Base-by-base conservation (phyloP, 345 rosid species). In the Hibiscus syriacus region DNA sequence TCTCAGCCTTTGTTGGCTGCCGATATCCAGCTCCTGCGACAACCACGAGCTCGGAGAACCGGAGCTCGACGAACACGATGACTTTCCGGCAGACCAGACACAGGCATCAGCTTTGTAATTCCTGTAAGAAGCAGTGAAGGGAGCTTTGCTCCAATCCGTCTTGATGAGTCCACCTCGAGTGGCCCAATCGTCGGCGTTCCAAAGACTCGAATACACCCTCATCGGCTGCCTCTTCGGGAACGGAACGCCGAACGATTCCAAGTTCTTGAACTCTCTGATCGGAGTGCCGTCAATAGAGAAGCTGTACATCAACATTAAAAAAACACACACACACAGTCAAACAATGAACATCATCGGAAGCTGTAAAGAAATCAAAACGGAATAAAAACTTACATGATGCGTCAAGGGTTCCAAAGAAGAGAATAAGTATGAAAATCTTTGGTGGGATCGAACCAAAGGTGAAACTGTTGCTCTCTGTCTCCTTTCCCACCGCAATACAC, bases 151-250 rank as follows among this genome's bases (percentile, higher is more conserved):
- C 84, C 88, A 87, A 52, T 89, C 89, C 0, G 70, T 85, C 78
- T 89, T 89, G 13, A 87, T 77, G 0, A 79, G 77, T 0, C 96
- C 92, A n/a, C 90, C 90, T 56, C 90, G 78, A 0, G 96, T 89
- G 2, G 89, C 89, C 96, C 92, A 89, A 48, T 87, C 84, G 63
- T 89, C 92, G 16, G 80, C 90, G 62, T 87, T 85, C 90, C 92
- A 85, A 1, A 85, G 76, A 46, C 84, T 83, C 7, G 86, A 82
- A 73, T 84, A 78, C 12, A 84, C 39, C 60, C 79, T 81, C 91
- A 90, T 87, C 8, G 88, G 75, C 54, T 87, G 90, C 65, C 67
- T 81, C 75, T 76, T 81, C 1, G 89, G 96, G 64, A 75, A 84
- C 14, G 86, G 71, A 25, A 85, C 79, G 0, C 87, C 87, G 3